A percentile compares a stretch with the other conserved stretches of the same genome.
Conservation (phyloP, 2,329 filamentous ascomycete species). For the Polychaeton citri region DNA sequence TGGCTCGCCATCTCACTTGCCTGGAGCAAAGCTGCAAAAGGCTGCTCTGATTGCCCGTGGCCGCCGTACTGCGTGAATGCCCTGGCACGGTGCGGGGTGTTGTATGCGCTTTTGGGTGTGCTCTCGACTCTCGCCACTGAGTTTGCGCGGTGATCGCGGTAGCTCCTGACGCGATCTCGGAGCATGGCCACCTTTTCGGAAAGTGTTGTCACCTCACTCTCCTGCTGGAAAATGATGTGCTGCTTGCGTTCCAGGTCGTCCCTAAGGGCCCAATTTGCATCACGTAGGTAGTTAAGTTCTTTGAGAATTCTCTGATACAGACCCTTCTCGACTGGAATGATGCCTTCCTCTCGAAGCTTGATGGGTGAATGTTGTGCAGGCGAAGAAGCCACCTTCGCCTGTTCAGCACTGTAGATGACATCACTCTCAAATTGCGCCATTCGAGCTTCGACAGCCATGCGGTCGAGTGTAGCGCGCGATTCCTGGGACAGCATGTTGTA, state of each 20-base stretch:
- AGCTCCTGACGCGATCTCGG: slow-evolving; percentile 74
- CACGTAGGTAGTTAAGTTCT: slow-evolving; percentile 47
- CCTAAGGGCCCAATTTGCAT: slow-evolving; percentile 51
- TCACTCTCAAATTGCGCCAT: slow-evolving; percentile 84
- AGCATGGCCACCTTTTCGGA: slow-evolving; percentile 64
- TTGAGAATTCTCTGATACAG: slow-evolving; percentile 43
- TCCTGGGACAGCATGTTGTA: slow-evolving; percentile 74
- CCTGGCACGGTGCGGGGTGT: slow-evolving; percentile 14
- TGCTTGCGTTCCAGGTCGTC: slow-evolving; percentile 60
- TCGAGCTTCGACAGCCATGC: slow-evolving; percentile 80
- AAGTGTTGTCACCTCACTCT: slow-evolving; percentile 57
- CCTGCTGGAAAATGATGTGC: slow-evolving; percentile 63
- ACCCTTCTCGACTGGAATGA: slow-evolving; percentile 28
- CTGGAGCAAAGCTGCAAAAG: slow-evolving; percentile 62
- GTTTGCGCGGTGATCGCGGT: slow-evolving; percentile 59
- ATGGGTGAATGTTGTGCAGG: slow-evolving; percentile 30
- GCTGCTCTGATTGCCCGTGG: slow-evolving; percentile 32
- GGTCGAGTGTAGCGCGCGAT: slow-evolving; percentile 70
- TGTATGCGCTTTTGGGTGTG: slow-evolving; percentile 35
- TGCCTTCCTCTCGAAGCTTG: slow-evolving; percentile 19
- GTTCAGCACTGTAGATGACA: slow-evolving; percentile 62
- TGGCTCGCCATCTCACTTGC: slow-evolving; percentile 66
- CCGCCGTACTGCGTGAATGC: slow-evolving; percentile 26
- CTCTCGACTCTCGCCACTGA: slow-evolving; percentile 40
- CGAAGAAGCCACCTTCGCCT: slow-evolving; percentile 42